Conservation (phyloP, 768 basidiomycete genomes). For the Phanerochaete sordida region DNA sequence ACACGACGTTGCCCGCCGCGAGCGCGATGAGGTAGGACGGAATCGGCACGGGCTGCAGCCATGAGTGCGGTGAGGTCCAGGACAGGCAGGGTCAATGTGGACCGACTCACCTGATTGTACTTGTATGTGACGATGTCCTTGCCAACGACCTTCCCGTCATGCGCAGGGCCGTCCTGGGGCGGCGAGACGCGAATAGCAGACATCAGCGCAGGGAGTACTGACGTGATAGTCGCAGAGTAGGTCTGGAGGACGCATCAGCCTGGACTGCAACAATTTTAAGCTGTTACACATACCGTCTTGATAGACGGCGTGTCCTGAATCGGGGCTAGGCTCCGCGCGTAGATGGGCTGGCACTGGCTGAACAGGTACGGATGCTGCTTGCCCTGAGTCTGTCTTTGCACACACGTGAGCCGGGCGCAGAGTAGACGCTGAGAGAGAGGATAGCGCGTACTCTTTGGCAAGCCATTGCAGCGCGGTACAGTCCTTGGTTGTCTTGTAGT, state of each 20-base stretch:
- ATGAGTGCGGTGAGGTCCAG: not conserved
- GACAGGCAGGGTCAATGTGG: not conserved
- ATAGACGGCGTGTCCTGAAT: slow-evolving; percentile 88
- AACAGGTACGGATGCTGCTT: slow-evolving; percentile 84
- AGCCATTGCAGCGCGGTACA: slow-evolving; percentile 88
- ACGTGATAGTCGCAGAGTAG: slow-evolving; percentile 74
- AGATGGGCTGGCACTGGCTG: slow-evolving; percentile 92
- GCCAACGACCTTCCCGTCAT: slow-evolving; percentile 72
- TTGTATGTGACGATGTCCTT: slow-evolving; percentile 69
- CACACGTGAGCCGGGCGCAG: not conserved
- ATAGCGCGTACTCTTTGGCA: slow-evolving; percentile 58
- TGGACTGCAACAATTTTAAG: not conserved
- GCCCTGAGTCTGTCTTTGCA: slow-evolving; percentile 69
- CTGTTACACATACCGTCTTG: slow-evolving; percentile 57
- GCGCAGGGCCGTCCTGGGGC: slow-evolving; percentile 61
- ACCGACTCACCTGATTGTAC: slow-evolving; percentile 64
- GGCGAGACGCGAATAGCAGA: slow-evolving; percentile 83
- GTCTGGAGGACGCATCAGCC: slow-evolving; percentile 43
- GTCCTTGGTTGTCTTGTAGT: slow-evolving; percentile 69
- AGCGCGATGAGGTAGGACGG: slow-evolving; percentile 93
- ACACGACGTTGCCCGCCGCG: slow-evolving; percentile 78
- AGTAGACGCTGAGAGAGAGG: too few species aligned
- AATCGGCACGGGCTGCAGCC: slow-evolving; percentile 71
- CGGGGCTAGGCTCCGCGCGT: slow-evolving; percentile 76
- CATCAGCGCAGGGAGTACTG: slow-evolving; percentile 78